phyloP scores from a whole-genome alignment of 116 monocot genomes.

The Zostera marina region DNA sequence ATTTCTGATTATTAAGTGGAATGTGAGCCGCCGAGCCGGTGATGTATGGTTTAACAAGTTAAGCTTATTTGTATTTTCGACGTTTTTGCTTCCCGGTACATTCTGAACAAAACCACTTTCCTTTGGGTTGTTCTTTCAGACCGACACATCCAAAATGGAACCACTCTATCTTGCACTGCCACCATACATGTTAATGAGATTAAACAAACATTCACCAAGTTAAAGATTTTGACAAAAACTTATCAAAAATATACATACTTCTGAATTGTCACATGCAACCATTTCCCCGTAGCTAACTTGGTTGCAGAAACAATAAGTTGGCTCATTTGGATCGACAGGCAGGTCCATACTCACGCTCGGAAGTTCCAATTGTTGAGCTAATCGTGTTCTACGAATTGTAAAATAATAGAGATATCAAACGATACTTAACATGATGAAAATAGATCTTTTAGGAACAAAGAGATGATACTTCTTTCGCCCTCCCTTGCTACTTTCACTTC shows the following conservation, averaged over 20 bases:
- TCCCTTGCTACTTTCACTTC: conserved; percentile 44
- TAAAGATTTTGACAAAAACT: background rate
- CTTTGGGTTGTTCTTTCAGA: conserved; percentile 89
- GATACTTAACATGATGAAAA: no score
- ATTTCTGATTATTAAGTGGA: no score
- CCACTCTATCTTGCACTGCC: conserved; percentile 99
- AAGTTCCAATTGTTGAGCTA: conserved; percentile 10
- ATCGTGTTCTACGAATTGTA: conserved; percentile 17
- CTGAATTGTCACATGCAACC: conserved; percentile 89
- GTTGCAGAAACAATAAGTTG: conserved; percentile 94
- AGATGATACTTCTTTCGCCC: conserved; percentile 79
- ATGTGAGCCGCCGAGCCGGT: no score
- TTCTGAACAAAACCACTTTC: conserved; percentile 88
- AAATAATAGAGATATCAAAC: no score
- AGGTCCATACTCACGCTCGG: conserved; percentile 61
- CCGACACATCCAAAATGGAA: conserved; percentile 91
- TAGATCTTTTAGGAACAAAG: background rate
- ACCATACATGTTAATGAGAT: background rate
- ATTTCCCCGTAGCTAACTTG: conserved; percentile 98
- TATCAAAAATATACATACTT: conserved; percentile 23
- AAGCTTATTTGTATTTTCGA: conserved; percentile 12
- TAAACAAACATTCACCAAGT: background rate
- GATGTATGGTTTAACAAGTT: background rate
- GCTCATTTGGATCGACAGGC: conserved; percentile 95
- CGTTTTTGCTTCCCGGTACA: conserved; percentile 56